Conservation (phyloP, 2,329 filamentous ascomycete genomes). For the Hirsutella rhossiliensis region DNA sequence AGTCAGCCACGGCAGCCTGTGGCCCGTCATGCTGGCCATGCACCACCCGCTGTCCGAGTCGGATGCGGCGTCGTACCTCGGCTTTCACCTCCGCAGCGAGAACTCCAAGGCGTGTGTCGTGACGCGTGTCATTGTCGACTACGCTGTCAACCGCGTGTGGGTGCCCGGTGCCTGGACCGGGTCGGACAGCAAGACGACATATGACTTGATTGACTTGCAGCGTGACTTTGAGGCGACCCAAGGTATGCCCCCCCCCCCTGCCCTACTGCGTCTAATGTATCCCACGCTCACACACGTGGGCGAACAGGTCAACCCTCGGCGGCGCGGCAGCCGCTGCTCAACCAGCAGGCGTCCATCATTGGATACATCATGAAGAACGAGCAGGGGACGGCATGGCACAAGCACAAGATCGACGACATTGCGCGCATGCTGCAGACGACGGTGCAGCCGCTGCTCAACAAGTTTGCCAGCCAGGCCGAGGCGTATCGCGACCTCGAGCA, state of each 20-base stretch:
- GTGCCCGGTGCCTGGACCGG: conserved; percentile 26
- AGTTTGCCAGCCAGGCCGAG: conserved; percentile 16
- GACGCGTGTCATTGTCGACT: conserved; percentile 28
- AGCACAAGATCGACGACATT: conserved; percentile 27
- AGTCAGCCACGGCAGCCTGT: conserved; percentile 17
- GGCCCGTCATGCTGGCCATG: conserved; percentile 23
- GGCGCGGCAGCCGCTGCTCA: conserved; percentile 26
- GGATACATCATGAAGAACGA: conserved; percentile 24
- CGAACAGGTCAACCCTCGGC: conserved; percentile 19
- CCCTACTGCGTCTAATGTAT: neutral
- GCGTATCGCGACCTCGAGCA: conserved; percentile 30
- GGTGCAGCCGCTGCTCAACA: conserved; percentile 27
- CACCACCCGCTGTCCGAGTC: conserved; percentile 24
- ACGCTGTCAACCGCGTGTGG: conserved; percentile 29
- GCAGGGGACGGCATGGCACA: conserved; percentile 16
- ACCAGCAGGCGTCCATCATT: conserved; percentile 23
- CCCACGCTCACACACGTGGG: neutral
- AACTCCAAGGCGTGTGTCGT: conserved; percentile 30
- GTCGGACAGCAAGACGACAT: conserved; percentile 21
- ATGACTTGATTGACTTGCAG: conserved; percentile 22
- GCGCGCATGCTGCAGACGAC: conserved; percentile 24
- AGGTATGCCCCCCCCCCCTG: conserved; percentile 12
- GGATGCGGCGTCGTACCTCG: conserved; percentile 28
- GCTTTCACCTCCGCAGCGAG: conserved; percentile 25
- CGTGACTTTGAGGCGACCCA: conserved; percentile 21